Evolutionary conservation across 1,284 basidiomycete genomes (phyloP).

Genomic region (Paramarasmius palmivorus): DNA sequence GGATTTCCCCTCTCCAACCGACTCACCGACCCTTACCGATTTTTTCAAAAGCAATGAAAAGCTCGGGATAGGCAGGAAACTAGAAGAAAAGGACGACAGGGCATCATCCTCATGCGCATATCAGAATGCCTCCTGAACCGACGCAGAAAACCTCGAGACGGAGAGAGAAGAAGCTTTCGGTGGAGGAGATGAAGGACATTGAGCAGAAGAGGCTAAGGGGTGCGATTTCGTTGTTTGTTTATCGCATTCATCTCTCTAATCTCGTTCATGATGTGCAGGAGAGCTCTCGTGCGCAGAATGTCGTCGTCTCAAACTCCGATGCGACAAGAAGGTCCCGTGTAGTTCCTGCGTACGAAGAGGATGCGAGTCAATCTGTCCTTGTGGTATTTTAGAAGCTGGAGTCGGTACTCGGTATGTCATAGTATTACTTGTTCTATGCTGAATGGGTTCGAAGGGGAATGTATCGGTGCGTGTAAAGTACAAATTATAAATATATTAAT

Average conservation of each 20-base stretch:
- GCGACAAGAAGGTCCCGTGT: slow-evolving; percentile 50
- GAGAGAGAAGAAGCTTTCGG: background rate
- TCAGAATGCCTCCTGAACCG: background rate
- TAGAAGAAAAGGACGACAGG: no score
- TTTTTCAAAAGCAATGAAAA: no score
- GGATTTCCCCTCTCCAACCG: no score
- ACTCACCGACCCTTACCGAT: no score
- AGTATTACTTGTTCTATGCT: no score
- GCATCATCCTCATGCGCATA: no score
- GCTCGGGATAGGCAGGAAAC: no score
- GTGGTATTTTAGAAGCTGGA: slow-evolving; percentile 25
- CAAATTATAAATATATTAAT: no score
- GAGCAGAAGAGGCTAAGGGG: slow-evolving; percentile 2
- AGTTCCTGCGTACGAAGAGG: slow-evolving; percentile 33
- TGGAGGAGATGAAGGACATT: slow-evolving; percentile 2
- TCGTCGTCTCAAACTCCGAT: slow-evolving; percentile 45
- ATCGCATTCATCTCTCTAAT: no score
- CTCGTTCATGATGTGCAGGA: slow-evolving; percentile 26
- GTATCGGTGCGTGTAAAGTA: slow-evolving; percentile 78
- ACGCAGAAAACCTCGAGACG: background rate
- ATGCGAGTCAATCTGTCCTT: slow-evolving; percentile 17
- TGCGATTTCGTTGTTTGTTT: background rate
- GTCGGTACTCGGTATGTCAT: slow-evolving; percentile 9
- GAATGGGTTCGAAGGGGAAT: slow-evolving; percentile 80
- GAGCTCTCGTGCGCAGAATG: slow-evolving; percentile 53